Evolutionary conservation across 305 asterid genomes (phyloP), one percentile per base, ranked within the genome.

Genomic region (Caryopteris hybrid): DNA sequence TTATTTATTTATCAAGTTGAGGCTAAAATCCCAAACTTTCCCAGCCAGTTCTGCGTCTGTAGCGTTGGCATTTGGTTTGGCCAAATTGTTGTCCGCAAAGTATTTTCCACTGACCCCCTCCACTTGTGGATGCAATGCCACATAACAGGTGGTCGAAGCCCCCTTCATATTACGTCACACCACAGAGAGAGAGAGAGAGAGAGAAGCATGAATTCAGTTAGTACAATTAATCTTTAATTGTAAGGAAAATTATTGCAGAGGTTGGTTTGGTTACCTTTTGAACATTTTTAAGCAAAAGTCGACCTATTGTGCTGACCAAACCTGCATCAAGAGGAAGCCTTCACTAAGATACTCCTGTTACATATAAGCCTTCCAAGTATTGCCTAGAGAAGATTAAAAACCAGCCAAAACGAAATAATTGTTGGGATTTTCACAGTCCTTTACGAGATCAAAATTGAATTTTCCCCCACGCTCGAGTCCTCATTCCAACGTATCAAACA

Each of bases 21-120:
- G 33, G 81, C 87, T 83, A 54, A 84, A 86, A 70, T 88, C 88
- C 93, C 93, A 88, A 22, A 88, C 85, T 69, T 70, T 78, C 51
- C 33, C 75, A 9, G 85, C 83, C 79, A 89, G 74, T 61, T 77
- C 83, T 41, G 23, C 62, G 75, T 86, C 82, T 43, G 54, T 20
- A 31, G 88, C 84, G 50, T 11, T 54, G 13, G 64, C 39, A 48
- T 64, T 59, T 55, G 88, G 54, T 45, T 73, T 79, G 47, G 73
- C 79, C 78, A 85, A 42, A 61, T 86, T 85, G 82, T 75, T 83
- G 81, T 86, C 82, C 2, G 55, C 16, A 66, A 86, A 84, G 69
- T 86, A 86, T 60, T 80, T 66, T 29, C 96, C 93, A 5, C 85
- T 80, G 14, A 77, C 42, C 50, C 89, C 96, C 36, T 77, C 78